phyloP scores from a whole-genome alignment of 164 flowering plant genomes.

The Vitis riparia region DNA sequence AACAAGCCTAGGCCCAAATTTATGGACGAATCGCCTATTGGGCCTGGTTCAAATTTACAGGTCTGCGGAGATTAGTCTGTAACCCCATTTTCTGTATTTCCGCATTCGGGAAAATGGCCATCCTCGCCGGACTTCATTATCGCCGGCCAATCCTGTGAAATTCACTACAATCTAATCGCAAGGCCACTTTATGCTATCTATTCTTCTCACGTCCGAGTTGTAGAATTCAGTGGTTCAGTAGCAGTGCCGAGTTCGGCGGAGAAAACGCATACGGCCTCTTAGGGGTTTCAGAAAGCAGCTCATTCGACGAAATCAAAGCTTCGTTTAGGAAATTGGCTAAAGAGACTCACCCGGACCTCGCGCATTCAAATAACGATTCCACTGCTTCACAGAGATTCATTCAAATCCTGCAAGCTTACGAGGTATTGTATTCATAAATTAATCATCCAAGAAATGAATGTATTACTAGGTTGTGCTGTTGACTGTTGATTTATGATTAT shows the following conservation, averaged over 20 bases:
- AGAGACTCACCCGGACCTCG: slow-evolving; percentile 86
- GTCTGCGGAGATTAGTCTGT: too few species aligned
- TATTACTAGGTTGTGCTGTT: not conserved
- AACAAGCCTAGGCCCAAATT: too few species aligned
- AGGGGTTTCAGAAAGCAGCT: slow-evolving; percentile 61
- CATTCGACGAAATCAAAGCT: slow-evolving; percentile 73
- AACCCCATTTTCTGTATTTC: too few species aligned
- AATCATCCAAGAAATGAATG: too few species aligned
- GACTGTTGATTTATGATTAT: too few species aligned
- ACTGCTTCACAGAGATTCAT: slow-evolving; percentile 55
- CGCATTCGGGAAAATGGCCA: too few species aligned
- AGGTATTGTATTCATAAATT: slow-evolving; percentile 36
- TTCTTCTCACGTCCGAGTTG: slow-evolving; percentile 1
- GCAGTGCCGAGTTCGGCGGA: slow-evolving; percentile 37
- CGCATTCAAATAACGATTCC: slow-evolving; percentile 30
- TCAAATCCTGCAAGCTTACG: slow-evolving; percentile 84
- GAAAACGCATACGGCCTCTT: slow-evolving; percentile 71
- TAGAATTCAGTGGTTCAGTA: slow-evolving; percentile 33
- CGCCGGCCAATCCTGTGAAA: too few species aligned
- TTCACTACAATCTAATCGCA: not conserved
- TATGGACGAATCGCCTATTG: too few species aligned
- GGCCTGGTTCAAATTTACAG: too few species aligned
- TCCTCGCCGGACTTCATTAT: too few species aligned
- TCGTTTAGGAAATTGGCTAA: slow-evolving; percentile 84
- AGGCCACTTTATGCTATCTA: not conserved